Percentiles rank a stretch among this genome's conserved stretches.
Conservation (phyloP, 805 yeast species). For the Tanozyma kutaoensis region DNA sequence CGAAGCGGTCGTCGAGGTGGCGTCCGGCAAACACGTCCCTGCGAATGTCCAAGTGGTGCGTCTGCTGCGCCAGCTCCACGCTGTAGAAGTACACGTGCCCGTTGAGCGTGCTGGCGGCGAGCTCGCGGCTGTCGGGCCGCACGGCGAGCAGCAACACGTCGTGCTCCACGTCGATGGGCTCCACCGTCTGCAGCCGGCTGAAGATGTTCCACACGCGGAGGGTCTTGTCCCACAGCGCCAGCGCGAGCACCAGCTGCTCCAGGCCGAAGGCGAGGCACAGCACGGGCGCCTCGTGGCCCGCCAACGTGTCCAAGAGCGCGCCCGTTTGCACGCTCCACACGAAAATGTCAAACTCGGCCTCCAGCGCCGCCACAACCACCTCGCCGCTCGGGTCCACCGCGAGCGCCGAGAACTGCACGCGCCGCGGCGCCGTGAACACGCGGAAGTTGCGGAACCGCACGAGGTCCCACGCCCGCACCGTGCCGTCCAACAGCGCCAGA, state of each 20-base stretch:
- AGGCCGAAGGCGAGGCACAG: constrained; percentile 76
- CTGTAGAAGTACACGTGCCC: constrained; percentile 83
- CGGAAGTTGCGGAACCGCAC: constrained; percentile 88
- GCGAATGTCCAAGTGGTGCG: constrained; percentile 73
- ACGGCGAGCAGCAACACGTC: constrained; percentile 76
- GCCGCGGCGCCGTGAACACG: constrained; percentile 81
- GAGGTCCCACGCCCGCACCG: constrained; percentile 95
- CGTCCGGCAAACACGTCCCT: constrained; percentile 84
- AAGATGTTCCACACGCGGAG: constrained; percentile 88
- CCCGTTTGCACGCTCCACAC: constrained; percentile 98
- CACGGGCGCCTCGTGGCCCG: constrained; percentile 95
- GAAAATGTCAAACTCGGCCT: constrained; percentile 79
- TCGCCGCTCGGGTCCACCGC: constrained; percentile 98
- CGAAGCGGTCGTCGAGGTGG: constrained; percentile 67
- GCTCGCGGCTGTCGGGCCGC: constrained; percentile 87
- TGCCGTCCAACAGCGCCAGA: constrained; percentile 88
- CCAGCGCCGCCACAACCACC: constrained; percentile 88
- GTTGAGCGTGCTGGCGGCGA: constrained; percentile 79
- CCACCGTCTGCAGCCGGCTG: constrained; percentile 75
- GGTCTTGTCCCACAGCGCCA: constrained; percentile 95
- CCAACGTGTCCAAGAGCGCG: constrained; percentile 71
- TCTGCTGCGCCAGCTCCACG: constrained; percentile 67
- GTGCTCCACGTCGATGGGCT: constrained; percentile 74
- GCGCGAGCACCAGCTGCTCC: constrained; percentile 66
- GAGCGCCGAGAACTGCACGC: constrained; percentile 75